Percentiles rank a stretch among this genome's conserved stretches.
Evolutionary conservation across 2,329 filamentous ascomycete species (phyloP).

Genomic region (Neofusicoccum sp.): DNA sequence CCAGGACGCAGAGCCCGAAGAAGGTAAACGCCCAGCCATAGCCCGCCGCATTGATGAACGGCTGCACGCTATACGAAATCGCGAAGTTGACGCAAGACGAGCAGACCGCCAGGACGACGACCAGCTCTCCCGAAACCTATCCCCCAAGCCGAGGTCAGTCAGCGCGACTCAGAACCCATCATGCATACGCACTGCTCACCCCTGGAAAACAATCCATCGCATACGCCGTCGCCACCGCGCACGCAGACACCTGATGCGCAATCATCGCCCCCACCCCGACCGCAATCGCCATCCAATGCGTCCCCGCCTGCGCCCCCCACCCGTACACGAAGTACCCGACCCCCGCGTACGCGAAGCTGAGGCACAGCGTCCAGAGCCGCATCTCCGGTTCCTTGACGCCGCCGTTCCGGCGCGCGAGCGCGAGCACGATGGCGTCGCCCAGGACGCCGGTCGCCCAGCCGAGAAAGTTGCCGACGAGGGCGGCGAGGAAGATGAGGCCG

Average conservation of each 20-base stretch:
- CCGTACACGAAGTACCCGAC: constrained; percentile 44
- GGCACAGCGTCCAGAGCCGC: constrained; percentile 47
- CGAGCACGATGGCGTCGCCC: constrained; percentile 31
- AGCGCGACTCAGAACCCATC: not conserved
- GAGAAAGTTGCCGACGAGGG: constrained; percentile 27
- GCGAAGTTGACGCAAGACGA: constrained; percentile 17
- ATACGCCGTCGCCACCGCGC: constrained; percentile 44
- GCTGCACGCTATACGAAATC: constrained; percentile 39
- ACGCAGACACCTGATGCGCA: constrained; percentile 44
- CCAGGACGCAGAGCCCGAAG: constrained; percentile 37
- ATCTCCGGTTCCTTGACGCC: constrained; percentile 44
- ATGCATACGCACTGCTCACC: not conserved
- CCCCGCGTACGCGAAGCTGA: constrained; percentile 36
- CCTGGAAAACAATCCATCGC: constrained; percentile 46
- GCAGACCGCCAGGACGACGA: constrained; percentile 18
- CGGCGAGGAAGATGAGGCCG: constrained; percentile 29
- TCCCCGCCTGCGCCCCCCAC: constrained; percentile 39
- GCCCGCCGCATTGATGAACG: constrained; percentile 41
- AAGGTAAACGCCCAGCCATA: constrained; percentile 38
- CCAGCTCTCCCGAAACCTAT: constrained; percentile 18
- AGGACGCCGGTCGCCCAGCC: constrained; percentile 20
- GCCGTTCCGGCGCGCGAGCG: constrained; percentile 38
- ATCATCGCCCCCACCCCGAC: constrained; percentile 44
- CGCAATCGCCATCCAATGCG: constrained; percentile 41
- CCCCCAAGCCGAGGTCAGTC: not conserved